Conservation (phyloP, 2,329 filamentous ascomycete genomes). For the Neopestalotiopsis sp. region DNA sequence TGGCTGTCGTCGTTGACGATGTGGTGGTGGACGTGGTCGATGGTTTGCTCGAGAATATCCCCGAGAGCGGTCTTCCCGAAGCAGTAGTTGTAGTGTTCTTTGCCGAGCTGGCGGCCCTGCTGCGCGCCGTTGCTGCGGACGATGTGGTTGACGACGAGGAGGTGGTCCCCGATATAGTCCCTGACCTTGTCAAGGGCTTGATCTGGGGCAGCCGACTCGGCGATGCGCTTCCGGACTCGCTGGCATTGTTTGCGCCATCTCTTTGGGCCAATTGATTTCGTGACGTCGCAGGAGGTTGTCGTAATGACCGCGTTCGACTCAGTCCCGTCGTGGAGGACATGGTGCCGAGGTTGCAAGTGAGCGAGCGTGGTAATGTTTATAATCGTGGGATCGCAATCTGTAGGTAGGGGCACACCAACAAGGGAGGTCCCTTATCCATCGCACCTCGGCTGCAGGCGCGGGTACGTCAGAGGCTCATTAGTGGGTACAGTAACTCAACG, state of each 20-base stretch:
- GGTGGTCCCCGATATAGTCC: slow-evolving; percentile 29
- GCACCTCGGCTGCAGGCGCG: neutral
- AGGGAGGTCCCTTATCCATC: neutral
- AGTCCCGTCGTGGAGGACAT: slow-evolving; percentile 48
- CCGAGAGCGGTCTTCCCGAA: slow-evolving; percentile 14
- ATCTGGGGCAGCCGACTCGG: slow-evolving; percentile 54
- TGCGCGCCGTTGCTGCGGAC: slow-evolving; percentile 8
- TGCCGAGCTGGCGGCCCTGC: slow-evolving; percentile 8
- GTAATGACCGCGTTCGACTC: slow-evolving; percentile 53
- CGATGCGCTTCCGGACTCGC: slow-evolving; percentile 43
- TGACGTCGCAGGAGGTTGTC: slow-evolving; percentile 41
- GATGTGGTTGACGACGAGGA: slow-evolving; percentile 23
- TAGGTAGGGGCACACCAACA: neutral
- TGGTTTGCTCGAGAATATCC: slow-evolving; percentile 13
- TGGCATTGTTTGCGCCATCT: slow-evolving; percentile 25
- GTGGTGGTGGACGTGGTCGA: neutral
- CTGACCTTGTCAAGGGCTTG: slow-evolving; percentile 45
- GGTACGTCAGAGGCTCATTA: neutral
- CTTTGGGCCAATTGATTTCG: slow-evolving; percentile 23
- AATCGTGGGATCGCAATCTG: neutral
- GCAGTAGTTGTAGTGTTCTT: slow-evolving; percentile 9
- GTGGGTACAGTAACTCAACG: neutral
- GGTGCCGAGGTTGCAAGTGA: slow-evolving; percentile 16
- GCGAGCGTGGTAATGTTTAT: slow-evolving; percentile 13
- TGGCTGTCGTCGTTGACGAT: neutral